Evolutionary conservation across 352 stramenopile genomes (phyloP), one percentile per base, ranked within the genome.

Genomic region (Bremia lactucae): DNA sequence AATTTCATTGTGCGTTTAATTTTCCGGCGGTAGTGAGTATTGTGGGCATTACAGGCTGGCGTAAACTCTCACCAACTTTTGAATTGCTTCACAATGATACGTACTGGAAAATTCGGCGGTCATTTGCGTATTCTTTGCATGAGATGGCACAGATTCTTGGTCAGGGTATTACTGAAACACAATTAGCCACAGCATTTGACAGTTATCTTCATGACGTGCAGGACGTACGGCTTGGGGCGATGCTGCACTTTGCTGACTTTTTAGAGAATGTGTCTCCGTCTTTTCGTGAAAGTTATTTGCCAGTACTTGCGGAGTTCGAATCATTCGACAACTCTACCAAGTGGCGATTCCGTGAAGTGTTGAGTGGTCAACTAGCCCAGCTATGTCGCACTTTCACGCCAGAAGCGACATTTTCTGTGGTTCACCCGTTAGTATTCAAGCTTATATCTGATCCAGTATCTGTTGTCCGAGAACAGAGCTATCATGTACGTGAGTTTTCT

Each of bases 81-180:
- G 65, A 86, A 23, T 34, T 68, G 16, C 64, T 97, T 16, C 66
- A 78, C 33, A 71, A 72, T 37, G 80, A 95, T 49, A 64, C 66
- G 7, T 89, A 85, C 38, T 94, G 81, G 80, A 94, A 90, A 45
- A 88, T 97, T 24, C 70, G 87, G 19, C 81, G 84, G 45, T 96
- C 87, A n/a, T 82, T 97, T 42, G 82, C 87, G 22, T 89, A 89
- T 55, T 95, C 86, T 36, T 68, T 97, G 34, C 87, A 96, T 46
- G 89, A 96, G 31, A 51, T 92, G 7, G 84, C 83, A 11, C 49
- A 65, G 14, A 74, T 96, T 31, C 58, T 96, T 6, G 85, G 79
- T 1, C 64, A 79, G 13, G 74, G 82, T n/a, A 68, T 81, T 36
- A 83, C 82, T 9, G 78, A 95, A 42, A 59, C 55, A 23, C 72